Conservation (phyloP, 345 rosid genomes). For the Iberis pinnata region DNA sequence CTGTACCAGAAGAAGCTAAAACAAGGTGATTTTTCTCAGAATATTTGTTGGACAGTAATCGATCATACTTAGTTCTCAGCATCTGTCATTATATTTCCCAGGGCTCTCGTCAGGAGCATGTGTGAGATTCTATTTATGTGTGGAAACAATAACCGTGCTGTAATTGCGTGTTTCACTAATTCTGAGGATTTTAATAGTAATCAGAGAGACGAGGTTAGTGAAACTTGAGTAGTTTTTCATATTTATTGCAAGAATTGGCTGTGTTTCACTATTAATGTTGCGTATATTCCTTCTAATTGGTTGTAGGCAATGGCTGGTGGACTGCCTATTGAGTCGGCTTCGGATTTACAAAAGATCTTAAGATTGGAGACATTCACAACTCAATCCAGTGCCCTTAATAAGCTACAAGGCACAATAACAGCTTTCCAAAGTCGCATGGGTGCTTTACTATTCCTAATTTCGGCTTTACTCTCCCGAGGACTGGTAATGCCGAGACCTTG, state of each 20-base stretch:
- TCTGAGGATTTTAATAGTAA: constrained; percentile 31
- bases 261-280: neutral
- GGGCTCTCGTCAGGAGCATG: constrained; percentile 91
- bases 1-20: constrained; percentile 60
- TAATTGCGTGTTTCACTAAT: constrained; percentile 47
- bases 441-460: constrained; percentile 83
- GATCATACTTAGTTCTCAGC: constrained; percentile 5
- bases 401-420: constrained; percentile 55
- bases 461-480: constrained; percentile 93
- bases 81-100: constrained; percentile 24
- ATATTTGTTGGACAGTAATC: constrained; percentile 5
- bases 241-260: constrained; percentile 7
- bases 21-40: constrained; percentile 52
- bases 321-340: constrained; percentile 68
- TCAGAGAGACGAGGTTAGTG: constrained; percentile 52
- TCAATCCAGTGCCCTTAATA: constrained; percentile 44
- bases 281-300: neutral
- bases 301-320: constrained; percentile 49
- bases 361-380: constrained; percentile 54
- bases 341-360: constrained; percentile 66
- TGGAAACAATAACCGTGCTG: constrained; percentile 67
- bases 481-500: constrained; percentile 45
- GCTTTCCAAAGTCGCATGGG: constrained; percentile 92
- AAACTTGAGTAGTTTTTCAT: constrained; percentile 12
- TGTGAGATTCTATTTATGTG: constrained; percentile 82